phyloP scores from a whole-genome alignment of 2,329 filamentous ascomycete genomes.

The Pseudogymnoascus sp. region DNA sequence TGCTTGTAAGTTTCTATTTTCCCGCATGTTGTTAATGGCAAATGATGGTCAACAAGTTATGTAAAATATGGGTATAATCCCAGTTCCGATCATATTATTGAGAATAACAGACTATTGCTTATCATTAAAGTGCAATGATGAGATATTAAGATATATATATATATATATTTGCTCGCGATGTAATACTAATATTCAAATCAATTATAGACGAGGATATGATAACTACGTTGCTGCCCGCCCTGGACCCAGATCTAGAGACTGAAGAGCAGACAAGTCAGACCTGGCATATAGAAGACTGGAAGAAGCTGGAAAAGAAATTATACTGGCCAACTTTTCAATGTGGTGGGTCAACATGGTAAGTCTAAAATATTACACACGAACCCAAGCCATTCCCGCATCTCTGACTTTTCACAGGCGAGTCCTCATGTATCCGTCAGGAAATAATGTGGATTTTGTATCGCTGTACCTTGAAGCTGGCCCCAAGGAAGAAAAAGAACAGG shows the following conservation, averaged over 20 bases:
- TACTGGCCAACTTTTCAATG: conserved; percentile 84
- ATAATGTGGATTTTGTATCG: conserved; percentile 87
- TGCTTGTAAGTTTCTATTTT: background rate
- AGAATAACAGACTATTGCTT: background rate
- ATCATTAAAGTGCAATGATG: background rate
- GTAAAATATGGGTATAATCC: background rate
- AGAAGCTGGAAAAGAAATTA: conserved; percentile 66
- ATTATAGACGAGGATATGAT: conserved; percentile 72
- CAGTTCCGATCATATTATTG: too few relatives aligned
- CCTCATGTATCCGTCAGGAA: conserved; percentile 90
- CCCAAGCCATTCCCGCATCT: background rate
- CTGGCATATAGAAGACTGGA: conserved; percentile 85
- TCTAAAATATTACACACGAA: conserved; percentile 15
- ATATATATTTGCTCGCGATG: background rate
- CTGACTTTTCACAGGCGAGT: conserved; percentile 57
- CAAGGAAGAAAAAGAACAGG: conserved; percentile 63
- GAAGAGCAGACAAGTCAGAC: conserved; percentile 69
- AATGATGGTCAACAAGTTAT: background rate
- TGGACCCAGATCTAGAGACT: conserved; percentile 68
- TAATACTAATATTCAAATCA: background rate
- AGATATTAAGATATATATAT: background rate
- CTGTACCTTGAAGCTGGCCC: conserved; percentile 96
- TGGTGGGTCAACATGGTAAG: conserved; percentile 77
- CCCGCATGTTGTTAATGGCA: background rate
- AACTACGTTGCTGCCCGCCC: conserved; percentile 64